A percentile compares a stretch with the other conserved stretches of the same genome.
Evolutionary conservation across 1,284 basidiomycete genomes (phyloP).

Genomic region (Sphagnurus paluster): DNA sequence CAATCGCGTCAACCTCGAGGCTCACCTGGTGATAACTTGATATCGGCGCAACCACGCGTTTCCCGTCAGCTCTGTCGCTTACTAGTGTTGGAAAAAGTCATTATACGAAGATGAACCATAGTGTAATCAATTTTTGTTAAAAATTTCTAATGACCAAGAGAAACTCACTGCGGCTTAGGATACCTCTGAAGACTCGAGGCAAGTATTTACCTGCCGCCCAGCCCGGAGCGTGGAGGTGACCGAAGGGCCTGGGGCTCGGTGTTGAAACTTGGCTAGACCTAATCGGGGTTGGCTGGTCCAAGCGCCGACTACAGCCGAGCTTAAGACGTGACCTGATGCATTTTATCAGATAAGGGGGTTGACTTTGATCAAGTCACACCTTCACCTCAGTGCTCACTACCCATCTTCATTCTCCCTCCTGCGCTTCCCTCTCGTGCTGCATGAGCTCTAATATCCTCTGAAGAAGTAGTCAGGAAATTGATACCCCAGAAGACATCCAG

Average conservation of each 20-base stretch:
- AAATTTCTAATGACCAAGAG: neutral
- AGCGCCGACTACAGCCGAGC: neutral
- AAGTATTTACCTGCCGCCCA: neutral
- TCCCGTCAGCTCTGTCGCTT: too few relatives aligned
- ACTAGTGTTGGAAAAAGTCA: too few relatives aligned
- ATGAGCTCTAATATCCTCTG: neutral
- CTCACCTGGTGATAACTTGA: too few relatives aligned
- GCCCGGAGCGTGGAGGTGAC: too few relatives aligned
- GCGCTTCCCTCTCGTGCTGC: neutral
- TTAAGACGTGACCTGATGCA: conserved; percentile 7
- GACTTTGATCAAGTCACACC: conserved; percentile 3
- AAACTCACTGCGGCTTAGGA: neutral
- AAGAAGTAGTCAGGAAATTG: neutral
- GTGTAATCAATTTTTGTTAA: too few relatives aligned
- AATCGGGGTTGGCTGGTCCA: neutral
- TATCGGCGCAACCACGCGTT: too few relatives aligned
- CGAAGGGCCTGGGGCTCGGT: too few relatives aligned
- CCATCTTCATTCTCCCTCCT: neutral
- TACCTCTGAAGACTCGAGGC: neutral
- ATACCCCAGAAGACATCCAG: conserved; percentile 10
- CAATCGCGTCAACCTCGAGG: too few relatives aligned
- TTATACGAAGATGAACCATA: too few relatives aligned
- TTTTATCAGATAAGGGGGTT: conserved; percentile 25
- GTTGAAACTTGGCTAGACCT: neutral
- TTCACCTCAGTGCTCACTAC: neutral